A percentile compares a stretch with the other conserved stretches of the same genome.
Evolutionary conservation across 768 basidiomycete genomes (phyloP).

Genomic region (Suillus ampliporus): DNA sequence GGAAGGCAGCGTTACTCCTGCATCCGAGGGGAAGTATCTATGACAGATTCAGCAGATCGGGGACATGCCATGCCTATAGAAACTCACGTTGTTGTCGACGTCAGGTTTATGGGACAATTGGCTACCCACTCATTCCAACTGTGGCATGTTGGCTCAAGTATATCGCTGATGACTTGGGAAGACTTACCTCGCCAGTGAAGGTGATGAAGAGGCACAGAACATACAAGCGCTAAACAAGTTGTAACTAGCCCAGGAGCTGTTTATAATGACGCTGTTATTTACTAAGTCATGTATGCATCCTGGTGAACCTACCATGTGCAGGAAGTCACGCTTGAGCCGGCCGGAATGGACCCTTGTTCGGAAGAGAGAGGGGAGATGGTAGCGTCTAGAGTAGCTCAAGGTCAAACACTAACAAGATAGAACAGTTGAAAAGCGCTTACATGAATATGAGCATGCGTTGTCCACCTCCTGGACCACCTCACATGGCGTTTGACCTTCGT

Average conservation of each 20-base stretch:
- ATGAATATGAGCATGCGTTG: conserved; percentile 21
- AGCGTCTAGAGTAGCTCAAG: background rate
- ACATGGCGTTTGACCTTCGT: conserved; percentile 22
- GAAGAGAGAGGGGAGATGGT: background rate
- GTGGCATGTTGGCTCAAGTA: conserved; percentile 8
- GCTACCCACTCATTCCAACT: conserved; percentile 30
- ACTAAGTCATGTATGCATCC: background rate
- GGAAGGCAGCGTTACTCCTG: conserved; percentile 13
- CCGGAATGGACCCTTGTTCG: conserved; percentile 23
- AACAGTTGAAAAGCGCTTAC: conserved; percentile 17
- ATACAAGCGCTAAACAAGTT: conserved; percentile 35
- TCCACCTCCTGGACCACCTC: conserved; percentile 24
- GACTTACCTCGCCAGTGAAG: conserved; percentile 22
- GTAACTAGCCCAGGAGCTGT: conserved; percentile 37
- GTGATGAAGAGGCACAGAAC: conserved; percentile 22
- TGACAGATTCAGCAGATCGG: background rate
- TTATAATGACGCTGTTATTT: background rate
- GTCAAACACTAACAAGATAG: background rate
- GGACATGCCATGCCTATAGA: background rate
- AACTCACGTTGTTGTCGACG: conserved; percentile 25
- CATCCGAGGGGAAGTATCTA: conserved; percentile 29
- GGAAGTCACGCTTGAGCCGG: conserved; percentile 16
- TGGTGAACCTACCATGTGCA: conserved; percentile 30
- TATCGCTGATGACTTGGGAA: background rate
- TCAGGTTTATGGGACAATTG: conserved; percentile 20